Evolutionary conservation across 176 grass and related monocot species (phyloP).

Genomic region (Secale cereale): DNA sequence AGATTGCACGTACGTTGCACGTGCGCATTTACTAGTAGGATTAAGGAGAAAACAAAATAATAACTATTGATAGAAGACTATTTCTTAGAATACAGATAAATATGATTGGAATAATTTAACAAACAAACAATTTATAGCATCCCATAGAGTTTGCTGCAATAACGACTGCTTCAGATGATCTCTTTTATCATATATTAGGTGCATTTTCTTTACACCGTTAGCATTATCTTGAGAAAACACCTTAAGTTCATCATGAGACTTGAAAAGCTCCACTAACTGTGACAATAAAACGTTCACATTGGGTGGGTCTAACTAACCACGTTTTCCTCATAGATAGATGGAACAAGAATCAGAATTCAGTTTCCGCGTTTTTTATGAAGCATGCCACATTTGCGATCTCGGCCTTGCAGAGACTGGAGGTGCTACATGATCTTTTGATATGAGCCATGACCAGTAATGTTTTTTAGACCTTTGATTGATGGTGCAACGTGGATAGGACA

Average conservation of each 20-base stretch:
- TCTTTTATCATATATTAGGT: conserved; percentile 92
- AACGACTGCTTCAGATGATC: conserved; percentile 84
- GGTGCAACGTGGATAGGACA: conserved; percentile 71
- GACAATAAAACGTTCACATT: conserved; percentile 57
- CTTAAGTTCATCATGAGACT: conserved; percentile 72
- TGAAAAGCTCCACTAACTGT: conserved; percentile 85
- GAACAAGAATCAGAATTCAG: conserved; percentile 74
- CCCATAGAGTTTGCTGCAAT: conserved; percentile 90
- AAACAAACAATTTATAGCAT: conserved; percentile 23
- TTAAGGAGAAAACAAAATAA: too few relatives aligned
- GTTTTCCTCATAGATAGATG: conserved; percentile 73
- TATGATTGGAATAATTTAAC: background rate
- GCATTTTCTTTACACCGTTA: conserved; percentile 81
- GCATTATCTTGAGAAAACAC: conserved; percentile 42
- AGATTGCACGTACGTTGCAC: too few relatives aligned
- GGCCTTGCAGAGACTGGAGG: too few relatives aligned
- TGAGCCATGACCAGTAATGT: too few relatives aligned
- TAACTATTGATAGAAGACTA: too few relatives aligned
- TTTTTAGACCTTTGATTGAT: conserved; percentile 57
- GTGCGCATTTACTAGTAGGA: too few relatives aligned
- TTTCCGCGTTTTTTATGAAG: conserved; percentile 23
- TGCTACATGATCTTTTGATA: conserved; percentile 5
- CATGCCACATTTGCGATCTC: too few relatives aligned
- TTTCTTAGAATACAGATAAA: too few relatives aligned
- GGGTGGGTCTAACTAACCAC: conserved; percentile 53